These are phyloP conservation scores for Backusella macrospora DNA, from an alignment of 192 early-diverging fungal species.

Conservation along the genomic window DNA sequence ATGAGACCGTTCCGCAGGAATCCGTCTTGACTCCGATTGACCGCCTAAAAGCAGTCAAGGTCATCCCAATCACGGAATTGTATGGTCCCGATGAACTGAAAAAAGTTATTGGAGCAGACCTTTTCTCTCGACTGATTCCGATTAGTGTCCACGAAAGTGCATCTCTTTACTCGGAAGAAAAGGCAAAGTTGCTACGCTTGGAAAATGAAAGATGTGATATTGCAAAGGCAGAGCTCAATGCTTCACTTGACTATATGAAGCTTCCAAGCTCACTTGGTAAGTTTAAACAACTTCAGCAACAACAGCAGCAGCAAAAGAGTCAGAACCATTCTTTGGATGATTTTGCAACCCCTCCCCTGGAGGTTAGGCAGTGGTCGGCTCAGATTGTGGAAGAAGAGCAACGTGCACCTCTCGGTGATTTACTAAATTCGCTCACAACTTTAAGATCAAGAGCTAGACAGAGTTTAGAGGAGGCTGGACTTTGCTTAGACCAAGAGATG, in stretches of 20 bases:
- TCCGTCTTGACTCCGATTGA: slow-evolving; percentile 81
- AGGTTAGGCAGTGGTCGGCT: slow-evolving; percentile 65
- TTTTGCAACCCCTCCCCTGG: slow-evolving; percentile 56
- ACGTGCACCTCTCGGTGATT: slow-evolving; percentile 51
- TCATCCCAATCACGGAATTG: slow-evolving; percentile 73
- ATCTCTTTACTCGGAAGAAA: slow-evolving; percentile 94
- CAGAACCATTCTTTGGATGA: slow-evolving; percentile 46
- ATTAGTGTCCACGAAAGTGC: slow-evolving; percentile 93
- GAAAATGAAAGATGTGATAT: slow-evolving; percentile 79
- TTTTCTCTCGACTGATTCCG: slow-evolving; percentile 88
- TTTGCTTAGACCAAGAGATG: neutral
- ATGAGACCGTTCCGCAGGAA: slow-evolving; percentile 80
- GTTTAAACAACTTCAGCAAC: slow-evolving; percentile 63
- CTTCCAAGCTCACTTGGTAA: slow-evolving; percentile 76
- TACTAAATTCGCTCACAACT: slow-evolving; percentile 65
- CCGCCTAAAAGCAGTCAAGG: slow-evolving; percentile 83
- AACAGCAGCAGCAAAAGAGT: slow-evolving; percentile 17
- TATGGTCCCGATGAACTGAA: slow-evolving; percentile 74
- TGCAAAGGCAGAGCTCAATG: slow-evolving; percentile 83
- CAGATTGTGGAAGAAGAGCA: slow-evolving; percentile 63
- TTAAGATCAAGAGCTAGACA: slow-evolving; percentile 67
- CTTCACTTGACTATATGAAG: slow-evolving; percentile 86
- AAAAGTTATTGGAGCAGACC: slow-evolving; percentile 87
- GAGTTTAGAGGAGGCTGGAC: slow-evolving; percentile 61
- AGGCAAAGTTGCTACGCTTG: slow-evolving; percentile 86